These are phyloP conservation scores for Haplosporangium sp. DNA, from an alignment of 371 early-diverging fungal genomes.

Conservation along the genomic window DNA sequence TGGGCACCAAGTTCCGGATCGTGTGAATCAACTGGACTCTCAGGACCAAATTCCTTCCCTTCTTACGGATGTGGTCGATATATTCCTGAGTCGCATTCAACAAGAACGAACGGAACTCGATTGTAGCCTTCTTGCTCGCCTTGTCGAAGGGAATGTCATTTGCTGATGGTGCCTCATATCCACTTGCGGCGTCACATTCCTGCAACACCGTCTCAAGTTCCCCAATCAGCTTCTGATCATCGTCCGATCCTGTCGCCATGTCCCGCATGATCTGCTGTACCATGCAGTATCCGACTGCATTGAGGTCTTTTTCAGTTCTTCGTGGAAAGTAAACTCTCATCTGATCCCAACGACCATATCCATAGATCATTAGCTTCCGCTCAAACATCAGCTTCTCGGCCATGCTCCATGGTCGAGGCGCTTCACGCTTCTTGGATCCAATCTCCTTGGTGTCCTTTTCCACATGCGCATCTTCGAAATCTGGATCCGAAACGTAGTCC, in stretches of 20 bases:
- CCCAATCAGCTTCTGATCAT: constrained; percentile 36
- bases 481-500: constrained; percentile 42
- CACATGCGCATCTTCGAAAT: constrained; percentile 35
- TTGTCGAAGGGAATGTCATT: constrained; percentile 68
- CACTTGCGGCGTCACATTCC: constrained; percentile 56
- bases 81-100: constrained; percentile 78
- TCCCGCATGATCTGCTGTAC: constrained; percentile 41
- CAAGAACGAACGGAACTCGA: constrained; percentile 76
- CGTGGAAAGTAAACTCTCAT: constrained; percentile 69
- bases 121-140: constrained; percentile 69
- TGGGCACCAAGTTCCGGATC: constrained; percentile 73
- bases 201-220: constrained; percentile 44
- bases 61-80: constrained; percentile 76
- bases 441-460: constrained; percentile 35
- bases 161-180: constrained; percentile 37
- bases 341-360: constrained; percentile 81
- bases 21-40: constrained; percentile 82
- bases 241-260: constrained; percentile 31
- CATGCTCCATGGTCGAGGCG: constrained; percentile 74
- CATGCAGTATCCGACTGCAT: constrained; percentile 58
- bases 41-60: constrained; percentile 76
- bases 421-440: constrained; percentile 49
- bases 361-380: constrained; percentile 86
- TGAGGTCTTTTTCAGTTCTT: constrained; percentile 68
- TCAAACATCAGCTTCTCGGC: constrained; percentile 85